Evolutionary conservation across 345 rosid species (phyloP).

Genomic region (Leavenworthia alabamica): DNA sequence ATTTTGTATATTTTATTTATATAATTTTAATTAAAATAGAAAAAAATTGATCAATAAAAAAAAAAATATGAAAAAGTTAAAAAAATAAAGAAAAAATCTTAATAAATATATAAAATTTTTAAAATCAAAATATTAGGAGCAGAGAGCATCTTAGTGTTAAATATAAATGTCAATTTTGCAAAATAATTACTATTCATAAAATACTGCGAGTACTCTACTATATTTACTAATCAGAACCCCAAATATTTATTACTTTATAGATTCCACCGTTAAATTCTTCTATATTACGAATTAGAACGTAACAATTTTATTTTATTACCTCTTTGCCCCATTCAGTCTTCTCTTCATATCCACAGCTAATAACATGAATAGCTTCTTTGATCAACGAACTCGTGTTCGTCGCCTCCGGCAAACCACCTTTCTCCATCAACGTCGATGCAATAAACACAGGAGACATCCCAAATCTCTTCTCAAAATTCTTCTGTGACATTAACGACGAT

Average conservation of each 20-base stretch:
- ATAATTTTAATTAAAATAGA: no score
- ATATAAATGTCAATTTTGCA: no score
- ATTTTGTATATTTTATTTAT: no score
- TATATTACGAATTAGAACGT: neutral
- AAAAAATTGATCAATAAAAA: no score
- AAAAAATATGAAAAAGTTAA: no score
- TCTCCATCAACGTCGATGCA: constrained; percentile 87
- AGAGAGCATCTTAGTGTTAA: no score
- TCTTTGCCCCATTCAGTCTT: constrained; percentile 99
- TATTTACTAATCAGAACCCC: no score
- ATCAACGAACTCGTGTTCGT: constrained; percentile 61
- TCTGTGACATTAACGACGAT: constrained; percentile 92
- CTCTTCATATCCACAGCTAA: constrained; percentile 88
- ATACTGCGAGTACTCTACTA: no score
- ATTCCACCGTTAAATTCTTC: neutral
- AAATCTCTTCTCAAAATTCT: constrained; percentile 85
- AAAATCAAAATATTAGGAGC: no score
- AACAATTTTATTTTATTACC: constrained; percentile 27
- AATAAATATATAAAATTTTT: no score
- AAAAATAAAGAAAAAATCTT: no score
- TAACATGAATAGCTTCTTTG: constrained; percentile 96
- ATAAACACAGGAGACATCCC: constrained; percentile 92
- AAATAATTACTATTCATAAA: no score
- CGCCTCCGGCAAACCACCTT: constrained; percentile 94
- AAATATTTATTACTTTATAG: neutral